Conservation (phyloP, 495 filamentous ascomycete species). For the Trichoderma asperelloides region DNA sequence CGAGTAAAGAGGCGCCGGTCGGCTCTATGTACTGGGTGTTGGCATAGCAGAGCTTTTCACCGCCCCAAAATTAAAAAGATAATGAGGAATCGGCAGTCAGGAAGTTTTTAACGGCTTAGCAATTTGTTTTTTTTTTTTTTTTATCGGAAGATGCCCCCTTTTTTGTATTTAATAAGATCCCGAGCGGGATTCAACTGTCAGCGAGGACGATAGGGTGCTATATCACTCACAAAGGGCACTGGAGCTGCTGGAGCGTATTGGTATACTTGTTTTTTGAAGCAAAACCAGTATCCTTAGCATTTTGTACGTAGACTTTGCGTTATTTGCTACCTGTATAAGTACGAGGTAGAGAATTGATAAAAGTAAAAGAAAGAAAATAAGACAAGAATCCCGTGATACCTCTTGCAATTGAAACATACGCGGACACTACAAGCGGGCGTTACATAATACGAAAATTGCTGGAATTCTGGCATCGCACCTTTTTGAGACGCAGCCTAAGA, state of each 20-base stretch:
- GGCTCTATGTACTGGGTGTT: neutral
- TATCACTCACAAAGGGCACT: neutral
- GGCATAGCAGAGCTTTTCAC: neutral
- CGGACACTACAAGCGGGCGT: neutral
- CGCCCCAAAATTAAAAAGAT: neutral
- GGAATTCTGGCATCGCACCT: neutral
- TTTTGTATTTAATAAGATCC: constrained; percentile 4
- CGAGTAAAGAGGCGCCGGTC: constrained; percentile 53
- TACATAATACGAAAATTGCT: neutral
- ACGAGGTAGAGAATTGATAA: neutral
- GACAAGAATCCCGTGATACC: neutral
- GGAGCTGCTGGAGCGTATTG: neutral
- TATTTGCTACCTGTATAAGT: neutral
- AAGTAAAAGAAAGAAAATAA: neutral
- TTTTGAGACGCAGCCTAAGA: too few relatives aligned
- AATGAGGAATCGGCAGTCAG: constrained; percentile 1
- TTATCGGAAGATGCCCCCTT: neutral
- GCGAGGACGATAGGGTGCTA: neutral
- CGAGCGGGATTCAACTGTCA: neutral
- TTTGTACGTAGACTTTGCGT: neutral
- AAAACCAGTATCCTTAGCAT: neutral
- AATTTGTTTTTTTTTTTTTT: neutral
- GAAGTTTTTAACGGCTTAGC: constrained; percentile 3
- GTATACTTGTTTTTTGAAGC: neutral
- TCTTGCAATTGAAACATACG: neutral